Evolutionary conservation across 116 monocot genomes (phyloP).

Genomic region (Phalaenopsis hybrid): DNA sequence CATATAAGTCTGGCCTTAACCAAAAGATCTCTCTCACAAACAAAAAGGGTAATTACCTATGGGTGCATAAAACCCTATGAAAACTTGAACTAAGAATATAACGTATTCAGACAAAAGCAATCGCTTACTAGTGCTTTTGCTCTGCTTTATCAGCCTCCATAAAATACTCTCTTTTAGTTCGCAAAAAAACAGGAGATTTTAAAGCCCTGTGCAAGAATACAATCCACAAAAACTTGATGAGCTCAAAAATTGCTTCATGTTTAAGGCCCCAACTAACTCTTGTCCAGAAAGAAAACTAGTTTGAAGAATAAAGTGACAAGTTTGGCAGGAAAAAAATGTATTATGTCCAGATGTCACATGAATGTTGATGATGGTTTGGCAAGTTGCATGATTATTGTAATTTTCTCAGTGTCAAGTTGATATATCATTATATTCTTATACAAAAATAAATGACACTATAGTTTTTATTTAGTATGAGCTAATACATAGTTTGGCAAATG

Average conservation of each 20-base stretch:
- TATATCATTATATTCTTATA: background rate
- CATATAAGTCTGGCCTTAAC: no score
- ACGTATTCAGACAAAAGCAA: no score
- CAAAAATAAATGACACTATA: no score
- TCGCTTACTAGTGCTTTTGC: no score
- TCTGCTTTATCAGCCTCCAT: no score
- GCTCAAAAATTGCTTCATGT: background rate
- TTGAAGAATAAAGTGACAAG: background rate
- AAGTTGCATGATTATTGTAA: background rate
- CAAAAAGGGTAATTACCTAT: no score
- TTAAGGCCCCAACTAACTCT: background rate
- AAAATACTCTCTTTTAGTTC: no score
- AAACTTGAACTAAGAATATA: no score
- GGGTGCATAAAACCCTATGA: no score
- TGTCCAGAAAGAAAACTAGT: background rate
- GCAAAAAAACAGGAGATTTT: no score
- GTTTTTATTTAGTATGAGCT: background rate
- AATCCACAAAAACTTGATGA: background rate
- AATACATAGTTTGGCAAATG: background rate
- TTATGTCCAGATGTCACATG: background rate
- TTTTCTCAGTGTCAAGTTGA: background rate
- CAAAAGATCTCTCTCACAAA: no score
- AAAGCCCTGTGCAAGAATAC: background rate
- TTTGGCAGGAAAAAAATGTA: background rate
- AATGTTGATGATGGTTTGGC: background rate